Percentiles rank a stretch among this genome's conserved stretches.
Conservation (phyloP, 2,329 filamentous ascomycete genomes). For the Fusarium armeniacum region DNA sequence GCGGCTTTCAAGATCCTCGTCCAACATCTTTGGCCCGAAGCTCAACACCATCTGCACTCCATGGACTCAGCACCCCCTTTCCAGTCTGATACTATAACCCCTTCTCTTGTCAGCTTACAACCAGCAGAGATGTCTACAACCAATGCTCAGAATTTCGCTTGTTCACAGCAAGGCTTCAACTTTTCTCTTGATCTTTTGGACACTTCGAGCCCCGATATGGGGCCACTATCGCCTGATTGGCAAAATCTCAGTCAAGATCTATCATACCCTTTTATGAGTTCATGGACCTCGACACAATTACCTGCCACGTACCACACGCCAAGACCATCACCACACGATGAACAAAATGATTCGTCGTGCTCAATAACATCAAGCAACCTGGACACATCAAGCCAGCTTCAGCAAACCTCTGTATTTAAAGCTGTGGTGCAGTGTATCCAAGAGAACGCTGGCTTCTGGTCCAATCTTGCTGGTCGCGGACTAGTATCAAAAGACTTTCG, state of each 20-base stretch:
- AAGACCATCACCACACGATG: too few relatives aligned
- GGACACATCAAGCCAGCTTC: fast-evolving
- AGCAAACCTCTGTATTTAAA: not conserved
- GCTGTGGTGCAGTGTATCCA: not conserved
- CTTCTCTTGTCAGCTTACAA: not conserved
- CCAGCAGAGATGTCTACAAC: too few relatives aligned
- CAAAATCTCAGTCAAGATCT: not conserved
- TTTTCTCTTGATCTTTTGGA: not conserved
- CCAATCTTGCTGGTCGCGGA: conserved; percentile 1
- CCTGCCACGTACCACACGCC: not conserved
- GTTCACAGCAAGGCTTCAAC: not conserved
- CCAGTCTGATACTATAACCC: not conserved
- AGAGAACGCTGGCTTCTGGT: not conserved
- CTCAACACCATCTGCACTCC: conserved; percentile 20
- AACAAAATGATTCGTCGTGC: fast-evolving
- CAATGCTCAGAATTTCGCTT: not conserved
- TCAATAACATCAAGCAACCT: fast-evolving
- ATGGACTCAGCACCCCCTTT: not conserved
- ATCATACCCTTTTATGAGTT: not conserved
- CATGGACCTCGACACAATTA: too few relatives aligned
- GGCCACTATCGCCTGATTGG: not conserved
- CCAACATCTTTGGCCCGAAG: conserved; percentile 36
- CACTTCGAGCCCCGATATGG: too few relatives aligned
- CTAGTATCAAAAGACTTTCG: not conserved
- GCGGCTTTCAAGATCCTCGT: conserved; percentile 25